Evolutionary conservation across 2,329 filamentous ascomycete species (phyloP).

Genomic region (Colletotrichum gloeosporioides): DNA sequence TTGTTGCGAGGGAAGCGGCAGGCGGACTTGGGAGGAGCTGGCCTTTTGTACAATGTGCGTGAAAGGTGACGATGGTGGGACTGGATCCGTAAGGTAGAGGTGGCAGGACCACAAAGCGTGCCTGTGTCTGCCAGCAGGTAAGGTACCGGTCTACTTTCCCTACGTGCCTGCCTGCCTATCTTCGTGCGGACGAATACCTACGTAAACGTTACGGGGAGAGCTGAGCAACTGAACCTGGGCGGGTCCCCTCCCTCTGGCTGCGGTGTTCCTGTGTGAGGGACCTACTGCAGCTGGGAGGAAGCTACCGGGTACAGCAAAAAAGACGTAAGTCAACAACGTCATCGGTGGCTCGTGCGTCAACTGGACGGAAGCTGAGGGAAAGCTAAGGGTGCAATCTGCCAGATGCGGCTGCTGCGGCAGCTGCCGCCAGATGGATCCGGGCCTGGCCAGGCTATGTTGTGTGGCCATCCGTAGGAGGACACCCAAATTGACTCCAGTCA

Average conservation of each 20-base stretch:
- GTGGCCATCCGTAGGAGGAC: neutral
- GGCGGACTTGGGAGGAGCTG: slow-evolving; percentile 17
- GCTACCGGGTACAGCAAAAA: neutral
- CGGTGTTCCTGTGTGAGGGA: neutral
- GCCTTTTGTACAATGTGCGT: slow-evolving; percentile 19
- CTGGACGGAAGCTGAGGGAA: neutral
- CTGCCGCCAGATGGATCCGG: neutral
- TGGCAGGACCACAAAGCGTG: slow-evolving; percentile 2
- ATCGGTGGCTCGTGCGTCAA: slow-evolving; percentile 22
- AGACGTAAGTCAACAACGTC: slow-evolving; percentile 25
- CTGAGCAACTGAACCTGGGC: neutral
- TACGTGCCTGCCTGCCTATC: neutral
- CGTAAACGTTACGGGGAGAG: slow-evolving; percentile 1
- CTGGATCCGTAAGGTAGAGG: slow-evolving; percentile 4
- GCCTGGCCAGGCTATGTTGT: neutral
- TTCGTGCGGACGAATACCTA: neutral
- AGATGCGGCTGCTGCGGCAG: neutral
- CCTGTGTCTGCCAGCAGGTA: neutral
- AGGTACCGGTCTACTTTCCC: neutral
- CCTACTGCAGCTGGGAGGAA: neutral
- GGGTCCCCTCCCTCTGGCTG: neutral
- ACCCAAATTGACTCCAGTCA: neutral
- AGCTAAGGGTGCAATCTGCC: neutral
- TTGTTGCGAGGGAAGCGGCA: neutral
- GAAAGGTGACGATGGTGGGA: slow-evolving; percentile 22